Base-by-base conservation (phyloP, 495 filamentous ascomycete genomes). In the Neohortaea acidophila region DNA sequence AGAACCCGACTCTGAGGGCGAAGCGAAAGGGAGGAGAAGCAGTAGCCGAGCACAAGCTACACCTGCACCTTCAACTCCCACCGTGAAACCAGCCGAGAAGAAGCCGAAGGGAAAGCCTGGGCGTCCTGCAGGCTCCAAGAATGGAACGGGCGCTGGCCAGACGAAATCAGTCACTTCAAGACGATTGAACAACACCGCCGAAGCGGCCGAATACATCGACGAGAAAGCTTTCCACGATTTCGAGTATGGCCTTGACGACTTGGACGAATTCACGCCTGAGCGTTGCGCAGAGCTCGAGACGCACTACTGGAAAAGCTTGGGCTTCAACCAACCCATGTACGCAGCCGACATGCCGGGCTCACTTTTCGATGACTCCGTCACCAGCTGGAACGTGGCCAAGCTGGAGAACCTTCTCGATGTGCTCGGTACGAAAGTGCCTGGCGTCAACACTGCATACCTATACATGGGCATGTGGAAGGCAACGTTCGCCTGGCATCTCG, bases 401-500 rank as follows among this genome's bases (percentile, higher is more conserved):
- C 69, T 97, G 15, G 79, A 81, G 20, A 96, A 94, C 52, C 62
- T 97, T 29, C 73, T 97, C 4, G 91, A 97, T 59, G 82, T 96
- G 3, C 64, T 97, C 2, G 91, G 89, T 14, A 84, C 84, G 25
- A 93, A 93, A 45, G 81, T 97, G 0, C 89, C 89, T 10, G 89
- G 89, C 42, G 89, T 97, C 44, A 97, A 97, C 53, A 96, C 91
- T 3, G 87, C 89, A n/a, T 97, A 97, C 57, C 68, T 97, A 9
- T 97, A 97, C 46, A 65, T 96, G 29, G 89, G 89, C 14, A 96
- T 96, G 91, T 97, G 89, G 89, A 97, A 94, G 53, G 89, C 89
- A 14, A 94, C 89, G 1, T 97, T 97, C 55, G 87, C 89, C 8
- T 97, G 89, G 89, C 89, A 97, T 70, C 63, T 97, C 26, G 89